phyloP scores from a whole-genome alignment of 1,284 basidiomycete genomes.

The Ustilago trichophora region DNA sequence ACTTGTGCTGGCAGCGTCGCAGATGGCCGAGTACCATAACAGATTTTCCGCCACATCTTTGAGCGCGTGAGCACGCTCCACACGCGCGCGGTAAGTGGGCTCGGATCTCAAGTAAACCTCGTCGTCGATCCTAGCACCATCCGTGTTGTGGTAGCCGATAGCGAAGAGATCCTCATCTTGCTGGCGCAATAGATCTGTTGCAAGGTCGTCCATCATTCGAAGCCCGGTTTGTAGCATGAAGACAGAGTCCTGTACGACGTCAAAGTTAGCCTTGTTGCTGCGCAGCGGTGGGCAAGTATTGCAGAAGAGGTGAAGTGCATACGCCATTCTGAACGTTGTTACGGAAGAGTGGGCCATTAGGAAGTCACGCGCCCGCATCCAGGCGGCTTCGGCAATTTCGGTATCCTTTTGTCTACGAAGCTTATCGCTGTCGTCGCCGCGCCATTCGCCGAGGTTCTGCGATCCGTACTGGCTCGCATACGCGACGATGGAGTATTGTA shows the following conservation, averaged over 20 bases:
- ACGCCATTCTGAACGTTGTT: constrained; percentile 40
- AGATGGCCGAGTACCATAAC: constrained; percentile 42
- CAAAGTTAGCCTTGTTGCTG: constrained; percentile 6
- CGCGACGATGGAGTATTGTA: constrained; percentile 37
- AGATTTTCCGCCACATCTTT: constrained; percentile 36
- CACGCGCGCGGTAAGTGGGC: constrained; percentile 18
- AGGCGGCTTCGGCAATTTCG: constrained; percentile 40
- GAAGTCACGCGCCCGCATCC: constrained; percentile 37
- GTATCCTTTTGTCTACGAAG: constrained; percentile 28
- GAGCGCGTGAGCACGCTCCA: constrained; percentile 33
- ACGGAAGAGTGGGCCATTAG: constrained; percentile 35
- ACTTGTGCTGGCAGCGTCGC: constrained; percentile 30
- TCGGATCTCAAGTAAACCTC: constrained; percentile 16
- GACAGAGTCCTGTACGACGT: constrained; percentile 24
- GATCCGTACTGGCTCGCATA: constrained; percentile 47
- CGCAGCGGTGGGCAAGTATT: constrained; percentile 41
- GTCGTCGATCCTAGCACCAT: constrained; percentile 26
- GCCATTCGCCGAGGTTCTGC: constrained; percentile 26
- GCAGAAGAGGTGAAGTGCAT: constrained; percentile 39
- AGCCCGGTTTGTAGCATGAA: constrained; percentile 34
- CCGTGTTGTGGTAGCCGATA: constrained; percentile 28
- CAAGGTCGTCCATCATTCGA: constrained; percentile 43
- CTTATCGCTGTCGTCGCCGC: constrained; percentile 14
- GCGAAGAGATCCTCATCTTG: constrained; percentile 36
- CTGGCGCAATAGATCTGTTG: constrained; percentile 35